These are phyloP conservation scores for Babesia divergens DNA, from an alignment of 169 alveolate genomes.

Conservation along the genomic window DNA sequence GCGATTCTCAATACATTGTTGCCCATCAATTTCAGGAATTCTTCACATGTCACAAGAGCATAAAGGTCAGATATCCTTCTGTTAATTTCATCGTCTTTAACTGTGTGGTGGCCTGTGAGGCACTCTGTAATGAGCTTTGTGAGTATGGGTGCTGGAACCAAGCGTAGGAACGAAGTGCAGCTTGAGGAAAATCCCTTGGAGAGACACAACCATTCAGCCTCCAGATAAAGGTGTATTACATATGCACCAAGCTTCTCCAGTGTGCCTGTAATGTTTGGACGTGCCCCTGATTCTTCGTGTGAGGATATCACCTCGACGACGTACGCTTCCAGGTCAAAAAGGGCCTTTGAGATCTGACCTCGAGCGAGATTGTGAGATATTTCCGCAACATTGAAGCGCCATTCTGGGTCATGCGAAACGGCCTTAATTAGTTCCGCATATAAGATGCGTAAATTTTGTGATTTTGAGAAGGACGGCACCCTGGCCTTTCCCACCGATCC, in stretches of 20 bases:
- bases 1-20: background rate
- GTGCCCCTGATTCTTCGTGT: background rate
- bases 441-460: background rate
- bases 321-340: slow-evolving; percentile 31
- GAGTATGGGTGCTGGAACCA: background rate
- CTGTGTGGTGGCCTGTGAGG: background rate
- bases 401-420: background rate
- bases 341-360: slow-evolving; percentile 19
- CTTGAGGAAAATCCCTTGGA: slow-evolving; percentile 22
- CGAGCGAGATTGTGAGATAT: slow-evolving; percentile 16
- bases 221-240: slow-evolving; percentile 21
- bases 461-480: slow-evolving; percentile 14
- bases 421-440: background rate
- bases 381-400: slow-evolving; percentile 3
- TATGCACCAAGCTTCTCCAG: background rate
- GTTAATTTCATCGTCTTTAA: background rate
- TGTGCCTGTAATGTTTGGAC: background rate
- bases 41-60: slow-evolving; percentile 14
- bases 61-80: slow-evolving; percentile 8
- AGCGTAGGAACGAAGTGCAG: slow-evolving; percentile 6
- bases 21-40: background rate
- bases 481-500: background rate
- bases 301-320: background rate
- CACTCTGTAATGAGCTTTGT: background rate
- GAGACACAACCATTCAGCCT: slow-evolving; percentile 50